Base-by-base conservation (phyloP, 2,329 filamentous ascomycete species). In the Zasmidium cellare region DNA sequence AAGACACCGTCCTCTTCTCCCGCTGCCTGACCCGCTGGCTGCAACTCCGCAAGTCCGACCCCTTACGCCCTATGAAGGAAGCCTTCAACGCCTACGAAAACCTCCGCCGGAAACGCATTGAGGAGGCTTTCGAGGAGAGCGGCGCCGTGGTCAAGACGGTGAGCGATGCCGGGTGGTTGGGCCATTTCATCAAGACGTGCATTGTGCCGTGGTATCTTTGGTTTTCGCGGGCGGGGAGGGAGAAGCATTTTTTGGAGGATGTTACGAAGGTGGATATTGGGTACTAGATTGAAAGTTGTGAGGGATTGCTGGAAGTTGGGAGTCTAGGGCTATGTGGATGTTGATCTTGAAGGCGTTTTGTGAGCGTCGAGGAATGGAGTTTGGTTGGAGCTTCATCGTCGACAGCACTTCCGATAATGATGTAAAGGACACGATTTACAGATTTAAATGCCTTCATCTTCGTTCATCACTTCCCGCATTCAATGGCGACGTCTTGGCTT, bases 1-100 rank as follows among this genome's bases (percentile, higher is more conserved):
- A 82, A 67, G 80, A 82, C 64, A 80, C 76, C 1, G 77, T 81
- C 35, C 66, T 82, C 53, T 76, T 82, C 67, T 75, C 79, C 24
- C 67, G 76, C 49, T 77, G 75, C 67, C 57, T 79, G 48, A 73
- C 71, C 1, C 67, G 71, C 46, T 78, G 76, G 76, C 72, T 77
- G 65, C 72, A 77, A 56, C 74, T 72, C 57, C 70, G 72, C 46
- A 61, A 63, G 46, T 68, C 68, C 5, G 69, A 64, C 20, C 70
- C 63, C 23, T 28, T 11, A 5, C 25, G 25, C 5, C 69, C 67
- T 3, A 72, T 81, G 38, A 72, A 75, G n/a, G 74, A 78, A 62
- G 72, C 78, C 0, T 79, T 82, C 58, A 70, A 75, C 51, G 77
- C 77, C 16, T 82, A 80, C 68, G 79, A 81, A 63, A 71, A 67